A percentile compares a stretch with the other conserved stretches of the same genome.
phyloP scores from a whole-genome alignment of 306 rosid genomes.

The Canavalia ensiformis region DNA sequence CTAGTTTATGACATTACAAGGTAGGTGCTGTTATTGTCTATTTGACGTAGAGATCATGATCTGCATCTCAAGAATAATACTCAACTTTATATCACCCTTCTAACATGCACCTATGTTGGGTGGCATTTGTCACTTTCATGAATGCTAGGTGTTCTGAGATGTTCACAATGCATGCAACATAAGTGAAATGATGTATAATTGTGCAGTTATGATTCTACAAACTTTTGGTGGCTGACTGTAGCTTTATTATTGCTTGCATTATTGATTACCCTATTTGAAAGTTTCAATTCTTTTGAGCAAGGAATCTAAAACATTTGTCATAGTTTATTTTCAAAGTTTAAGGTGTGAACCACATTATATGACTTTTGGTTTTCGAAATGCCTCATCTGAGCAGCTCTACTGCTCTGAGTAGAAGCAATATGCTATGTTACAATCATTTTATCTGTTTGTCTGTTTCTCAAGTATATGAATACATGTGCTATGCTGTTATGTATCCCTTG shows the following conservation, averaged over 20 bases:
- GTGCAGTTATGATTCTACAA: not conserved
- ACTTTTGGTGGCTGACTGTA: not conserved
- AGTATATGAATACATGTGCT: not conserved
- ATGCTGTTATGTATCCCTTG: slow-evolving; percentile 4
- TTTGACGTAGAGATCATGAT: slow-evolving; percentile 19
- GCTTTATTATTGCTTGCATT: not conserved
- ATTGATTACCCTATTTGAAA: slow-evolving; percentile 23
- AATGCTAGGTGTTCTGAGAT: not conserved
- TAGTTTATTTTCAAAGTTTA: not conserved
- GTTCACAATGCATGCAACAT: not conserved
- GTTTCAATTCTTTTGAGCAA: slow-evolving; percentile 25
- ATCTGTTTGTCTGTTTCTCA: not conserved
- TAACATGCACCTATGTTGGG: slow-evolving; percentile 27
- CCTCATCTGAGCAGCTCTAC: slow-evolving; percentile 10
- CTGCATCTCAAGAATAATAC: slow-evolving; percentile 26
- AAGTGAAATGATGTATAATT: slow-evolving; percentile 26
- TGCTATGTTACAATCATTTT: not conserved
- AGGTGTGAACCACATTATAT: slow-evolving; percentile 8
- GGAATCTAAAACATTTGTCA: slow-evolving; percentile 13
- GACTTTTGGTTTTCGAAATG: not conserved
- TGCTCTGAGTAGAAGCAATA: slow-evolving; percentile 31
- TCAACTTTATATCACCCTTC: slow-evolving; percentile 2
- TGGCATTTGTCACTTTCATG: slow-evolving; percentile 12
- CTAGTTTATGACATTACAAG: slow-evolving; percentile 97
- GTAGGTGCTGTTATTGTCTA: slow-evolving; percentile 52